Percentiles rank a stretch among this genome's conserved stretches.
These are phyloP conservation scores for Tulasnella sp. DNA, from an alignment of 768 basidiomycete genomes.

Conservation along the genomic window DNA sequence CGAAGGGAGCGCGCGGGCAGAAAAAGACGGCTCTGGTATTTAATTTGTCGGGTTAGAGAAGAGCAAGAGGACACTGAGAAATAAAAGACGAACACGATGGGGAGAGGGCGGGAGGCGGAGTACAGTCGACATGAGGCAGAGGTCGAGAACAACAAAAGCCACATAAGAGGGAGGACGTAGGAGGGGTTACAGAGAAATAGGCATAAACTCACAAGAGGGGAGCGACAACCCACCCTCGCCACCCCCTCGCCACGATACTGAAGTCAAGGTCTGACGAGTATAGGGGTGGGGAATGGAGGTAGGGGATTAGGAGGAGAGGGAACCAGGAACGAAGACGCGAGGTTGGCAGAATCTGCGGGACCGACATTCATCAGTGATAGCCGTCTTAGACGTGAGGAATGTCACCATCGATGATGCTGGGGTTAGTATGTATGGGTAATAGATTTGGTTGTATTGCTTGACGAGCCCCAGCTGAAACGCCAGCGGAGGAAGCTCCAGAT, in stretches of 20 bases:
- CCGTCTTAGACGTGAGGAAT: background rate
- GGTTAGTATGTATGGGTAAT: background rate
- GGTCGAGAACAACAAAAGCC: background rate
- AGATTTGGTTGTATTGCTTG: background rate
- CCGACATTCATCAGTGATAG: background rate
- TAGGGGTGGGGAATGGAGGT: background rate
- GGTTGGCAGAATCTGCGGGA: background rate
- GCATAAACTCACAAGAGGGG: background rate
- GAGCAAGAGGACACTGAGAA: background rate
- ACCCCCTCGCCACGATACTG: background rate
- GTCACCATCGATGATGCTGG: background rate
- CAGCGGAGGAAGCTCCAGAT: background rate
- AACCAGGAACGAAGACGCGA: background rate
- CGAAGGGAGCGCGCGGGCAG: background rate
- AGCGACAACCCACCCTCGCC: background rate
- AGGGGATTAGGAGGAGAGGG: background rate
- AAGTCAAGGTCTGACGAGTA: background rate
- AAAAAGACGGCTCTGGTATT: too few species aligned
- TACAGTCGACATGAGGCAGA: too few species aligned
- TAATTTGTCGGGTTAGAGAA: background rate
- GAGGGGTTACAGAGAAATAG: background rate
- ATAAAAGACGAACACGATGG: background rate
- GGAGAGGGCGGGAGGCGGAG: background rate
- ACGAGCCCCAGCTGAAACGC: constrained; percentile 3
- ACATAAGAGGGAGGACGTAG: background rate